Percentiles rank a stretch among this genome's conserved stretches.
These are phyloP conservation scores for Rhynchosporium graminicola DNA, from an alignment of 2,329 filamentous ascomycete genomes.

Conservation along the genomic window DNA sequence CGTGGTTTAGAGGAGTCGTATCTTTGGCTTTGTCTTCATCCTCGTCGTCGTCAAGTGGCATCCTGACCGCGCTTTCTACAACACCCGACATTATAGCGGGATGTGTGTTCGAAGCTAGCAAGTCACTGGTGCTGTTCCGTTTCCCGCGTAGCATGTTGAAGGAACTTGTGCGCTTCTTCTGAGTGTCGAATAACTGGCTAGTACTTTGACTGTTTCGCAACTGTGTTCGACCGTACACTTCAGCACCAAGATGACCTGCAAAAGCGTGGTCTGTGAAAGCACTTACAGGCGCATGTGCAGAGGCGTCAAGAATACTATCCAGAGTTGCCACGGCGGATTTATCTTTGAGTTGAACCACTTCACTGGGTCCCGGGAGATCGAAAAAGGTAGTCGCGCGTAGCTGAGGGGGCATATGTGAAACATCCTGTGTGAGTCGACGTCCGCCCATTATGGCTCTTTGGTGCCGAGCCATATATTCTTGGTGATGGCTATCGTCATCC, in stretches of 20 bases:
- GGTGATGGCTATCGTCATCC: constrained; percentile 32
- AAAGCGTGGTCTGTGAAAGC: constrained; percentile 91
- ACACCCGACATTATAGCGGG: constrained; percentile 32
- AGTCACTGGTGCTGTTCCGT: constrained; percentile 32
- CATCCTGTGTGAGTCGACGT: constrained; percentile 38
- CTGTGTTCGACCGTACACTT: constrained; percentile 68
- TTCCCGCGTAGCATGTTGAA: constrained; percentile 48
- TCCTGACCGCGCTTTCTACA: constrained; percentile 26
- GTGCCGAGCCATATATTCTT: constrained; percentile 41
- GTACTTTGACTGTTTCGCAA: constrained; percentile 55
- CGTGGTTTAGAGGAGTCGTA: constrained; percentile 27
- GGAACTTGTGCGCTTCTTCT: constrained; percentile 50
- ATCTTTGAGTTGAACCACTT: constrained; percentile 62
- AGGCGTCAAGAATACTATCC: constrained; percentile 89
- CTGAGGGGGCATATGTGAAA: constrained; percentile 72
- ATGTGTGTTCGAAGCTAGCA: constrained; percentile 27
- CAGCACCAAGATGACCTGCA: constrained; percentile 71
- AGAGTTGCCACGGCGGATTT: constrained; percentile 87
- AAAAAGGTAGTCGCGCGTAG: constrained; percentile 92
- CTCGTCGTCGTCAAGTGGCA: constrained; percentile 33
- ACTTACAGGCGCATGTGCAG: constrained; percentile 80
- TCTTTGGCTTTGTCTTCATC: constrained; percentile 33
- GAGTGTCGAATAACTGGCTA: constrained; percentile 38
- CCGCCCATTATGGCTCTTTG: constrained; percentile 40
- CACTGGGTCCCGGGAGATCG: constrained; percentile 61